Conservation (phyloP, 345 rosid genomes). For the Physaria fendleri region DNA sequence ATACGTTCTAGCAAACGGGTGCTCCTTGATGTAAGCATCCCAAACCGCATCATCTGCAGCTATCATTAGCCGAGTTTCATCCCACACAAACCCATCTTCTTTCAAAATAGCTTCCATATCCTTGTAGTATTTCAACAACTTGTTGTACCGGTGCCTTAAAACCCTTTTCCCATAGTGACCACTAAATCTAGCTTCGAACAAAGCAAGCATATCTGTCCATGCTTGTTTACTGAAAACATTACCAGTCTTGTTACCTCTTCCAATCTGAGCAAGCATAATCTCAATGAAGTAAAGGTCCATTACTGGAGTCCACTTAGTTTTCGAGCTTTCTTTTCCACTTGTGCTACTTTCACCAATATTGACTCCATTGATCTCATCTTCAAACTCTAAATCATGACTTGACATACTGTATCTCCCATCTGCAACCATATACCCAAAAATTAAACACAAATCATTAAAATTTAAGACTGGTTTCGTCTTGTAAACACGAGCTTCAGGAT, state of each 20-base stretch:
- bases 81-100: constrained; percentile 73
- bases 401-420: constrained; percentile 93
- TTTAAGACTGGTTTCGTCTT: constrained; percentile 63
- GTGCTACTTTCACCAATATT: constrained; percentile 48
- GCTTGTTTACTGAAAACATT: constrained; percentile 68
- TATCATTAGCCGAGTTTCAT: constrained; percentile 48
- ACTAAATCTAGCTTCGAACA: constrained; percentile 62
- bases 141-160: constrained; percentile 67
- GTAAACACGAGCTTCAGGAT: constrained; percentile 63
- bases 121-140: constrained; percentile 56
- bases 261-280: constrained; percentile 73
- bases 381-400: constrained; percentile 74
- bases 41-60: constrained; percentile 55
- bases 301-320: constrained; percentile 66
- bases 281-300: constrained; percentile 76
- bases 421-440: constrained; percentile 67
- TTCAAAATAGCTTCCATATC: constrained; percentile 47
- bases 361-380: constrained; percentile 51
- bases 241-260: constrained; percentile 57
- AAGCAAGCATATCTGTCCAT: constrained; percentile 70
- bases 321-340: constrained; percentile 37
- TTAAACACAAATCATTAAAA: constrained; percentile 65
- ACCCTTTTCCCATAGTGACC: constrained; percentile 71
- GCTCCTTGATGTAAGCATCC: constrained; percentile 69
- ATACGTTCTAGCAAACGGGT: constrained; percentile 59